Evolutionary conservation across 495 filamentous ascomycete genomes (phyloP), one percentile per base, ranked within the genome.

Genomic region (Annulohypoxylon maeteangense): DNA sequence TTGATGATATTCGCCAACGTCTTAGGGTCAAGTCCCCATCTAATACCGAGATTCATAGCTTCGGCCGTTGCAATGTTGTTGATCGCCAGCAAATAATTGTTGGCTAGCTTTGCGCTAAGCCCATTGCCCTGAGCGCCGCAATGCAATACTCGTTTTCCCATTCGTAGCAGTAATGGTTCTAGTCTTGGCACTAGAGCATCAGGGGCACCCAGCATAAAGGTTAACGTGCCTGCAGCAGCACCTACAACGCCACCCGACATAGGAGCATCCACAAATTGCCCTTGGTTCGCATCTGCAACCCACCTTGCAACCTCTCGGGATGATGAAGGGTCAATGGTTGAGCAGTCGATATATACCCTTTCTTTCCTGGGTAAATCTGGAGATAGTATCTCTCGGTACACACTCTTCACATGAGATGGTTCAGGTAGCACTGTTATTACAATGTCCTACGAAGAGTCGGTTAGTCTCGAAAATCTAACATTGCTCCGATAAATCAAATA

Each of bases 11-110:
- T 86, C 1, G 91, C 92, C 12, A 98, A 81, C 1, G 88, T 87
- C 74, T 91, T 90, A 10, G 92, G 89, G 60, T 97, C 91, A 8
- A 98, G 85, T 1, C 94, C 94, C 86, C 90, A 92, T 67, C 87
- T 88, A 20, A 95, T 88, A 25, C 93, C 94, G 18, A 98, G 87
- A 68, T 94, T 93, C 94, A 98, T 97, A 0, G 93, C 94, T 79
- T 98, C 94, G 0, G 92, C 91, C 0, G 92, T 94, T 1, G 92
- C 94, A 70, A 98, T 94, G 75, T 97, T 98, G 78, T 92, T 94
- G 63, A 98, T 89, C 1, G 93, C 93, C 10, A 98, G 84, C 40
- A 97, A 88, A 76, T 97, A 97, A 75, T 98, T 98, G 79, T 98
- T 98, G 27, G 94, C 92, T 7, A 98, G 84, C 78, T 98, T 98